Base-by-base conservation (phyloP, 371 early-diverging fungal genomes). In the Syncephalastrum contaminatum region DNA sequence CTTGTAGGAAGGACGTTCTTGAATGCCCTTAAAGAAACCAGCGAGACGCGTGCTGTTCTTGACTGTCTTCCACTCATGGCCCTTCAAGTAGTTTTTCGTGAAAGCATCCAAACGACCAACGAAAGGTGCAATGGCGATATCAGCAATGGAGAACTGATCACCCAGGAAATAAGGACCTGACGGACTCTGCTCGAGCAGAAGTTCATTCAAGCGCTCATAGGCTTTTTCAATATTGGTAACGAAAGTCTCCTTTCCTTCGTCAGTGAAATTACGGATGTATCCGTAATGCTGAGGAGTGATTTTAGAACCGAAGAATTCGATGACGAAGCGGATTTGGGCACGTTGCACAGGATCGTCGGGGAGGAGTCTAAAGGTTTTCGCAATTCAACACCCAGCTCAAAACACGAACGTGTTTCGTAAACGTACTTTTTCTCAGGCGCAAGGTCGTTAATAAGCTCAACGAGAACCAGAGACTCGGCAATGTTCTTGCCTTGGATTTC, bases 161-260 rank as follows among this genome's bases (percentile, higher is more conserved):
- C 86, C 86, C 18, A 80, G 54, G 71, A 85, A 85, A 61, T 82
- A 88, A 15, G 87, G 87, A 0, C 88, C 88, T 0, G 70, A 65
- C 16, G 72, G 22, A 36, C 77, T 64, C 59, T 81, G 82, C 51
- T 63, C 58, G 27, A 56, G 54, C 27, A 83, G 66, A 43, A 82
- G 66, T 15, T 74, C 70, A 56, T 72, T 73, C n/a, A 73, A 46
- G 62, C 50, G 19, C 12, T 36, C 50, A 30, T 20, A 14, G 16
- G 19, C 19, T 22, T 12, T 53, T 22, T 6, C 15, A 4, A 44
- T 40, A 3, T 19, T 40, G 1, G 45, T 62, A 0, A 50, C 54
- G 43, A 54, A 61, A 18, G 16, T 49, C 51, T 21, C 54, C 61
- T 42, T 60, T 46, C 58, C 63, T 59, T 66, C 68, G 20, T 70